Evolutionary conservation across 192 early-diverging fungal species (phyloP), one percentile per base, ranked within the genome.

Genomic region (Chytriomyces sp.): DNA sequence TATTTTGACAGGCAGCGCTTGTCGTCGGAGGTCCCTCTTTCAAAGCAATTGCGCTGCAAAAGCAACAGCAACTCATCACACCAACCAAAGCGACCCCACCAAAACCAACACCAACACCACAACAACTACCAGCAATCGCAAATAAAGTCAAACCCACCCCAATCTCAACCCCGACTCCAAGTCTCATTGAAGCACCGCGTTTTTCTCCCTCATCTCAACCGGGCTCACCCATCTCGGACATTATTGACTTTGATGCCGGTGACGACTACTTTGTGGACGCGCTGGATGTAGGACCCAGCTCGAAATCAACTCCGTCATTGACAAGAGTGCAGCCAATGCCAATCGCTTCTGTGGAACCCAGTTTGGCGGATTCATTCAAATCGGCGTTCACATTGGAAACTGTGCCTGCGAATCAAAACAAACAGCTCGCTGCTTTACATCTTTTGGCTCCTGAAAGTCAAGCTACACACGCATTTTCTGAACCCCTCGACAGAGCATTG

Each of bases 191-290:
- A 64, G 28, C 20, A 64, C 10, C 20, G 20, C 63, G 63, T 26
- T 11, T 13, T 13, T 11, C 20, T 13, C 10, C 63, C 11, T 16
- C 44, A 44, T n/a, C 66, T 13, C 44, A 11, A 16, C 66, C 66
- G 1, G 18, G 35, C 8, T 69, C 68, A 13, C 18, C 68, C 7
- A 28, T 45, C 18, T 45, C 43, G 1, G 68, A 28, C 18, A 45
- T 28, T 4, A 20, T 20, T 5, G 53, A 57, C 53, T 57, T 69
- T 3, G 68, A 69, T 28, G 68, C 18, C 35, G 68, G 68, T 13
- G 68, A 69, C 28, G 68, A 69, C 49, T 11, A 44, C 6, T 69
- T 69, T 53, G 7, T 49, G 9, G 68, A 69, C 16, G 68, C 68
- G 26, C 47, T n/a, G 8, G 68, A 69, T 18, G 9, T 24, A 8